Conservation (phyloP, 805 yeast species). For the Wickerhamomyces tratensis region DNA sequence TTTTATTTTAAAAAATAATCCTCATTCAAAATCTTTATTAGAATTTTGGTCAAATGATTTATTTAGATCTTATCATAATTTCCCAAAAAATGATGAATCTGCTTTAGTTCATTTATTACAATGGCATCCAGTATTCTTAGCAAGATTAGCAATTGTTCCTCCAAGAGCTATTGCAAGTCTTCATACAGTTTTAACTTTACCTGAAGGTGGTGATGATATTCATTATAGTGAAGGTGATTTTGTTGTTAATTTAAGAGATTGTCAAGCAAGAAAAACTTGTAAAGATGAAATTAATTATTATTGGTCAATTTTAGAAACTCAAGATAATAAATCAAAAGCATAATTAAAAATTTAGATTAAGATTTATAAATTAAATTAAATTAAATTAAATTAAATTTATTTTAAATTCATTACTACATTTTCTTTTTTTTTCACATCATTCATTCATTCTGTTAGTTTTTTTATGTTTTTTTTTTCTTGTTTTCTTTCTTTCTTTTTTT, state of each 20-base stretch:
- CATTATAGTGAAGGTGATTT: slow-evolving; percentile 60
- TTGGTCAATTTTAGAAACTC: slow-evolving; percentile 14
- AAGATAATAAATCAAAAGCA: too few relatives aligned
- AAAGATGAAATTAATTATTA: slow-evolving; percentile 34
- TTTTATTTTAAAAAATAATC: slow-evolving; percentile 60
- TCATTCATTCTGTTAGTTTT: too few relatives aligned
- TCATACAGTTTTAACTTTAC: slow-evolving; percentile 26
- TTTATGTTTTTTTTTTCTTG: too few relatives aligned
- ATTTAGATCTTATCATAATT: slow-evolving; percentile 51
- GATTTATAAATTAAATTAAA: too few relatives aligned
- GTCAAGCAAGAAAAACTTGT: slow-evolving; percentile 42
- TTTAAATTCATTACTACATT: too few relatives aligned
- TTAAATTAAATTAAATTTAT: too few relatives aligned
- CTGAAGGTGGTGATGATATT: slow-evolving; percentile 32
- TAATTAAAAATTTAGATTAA: too few relatives aligned
- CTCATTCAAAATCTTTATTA: slow-evolving; percentile 55
- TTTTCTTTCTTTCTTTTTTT: too few relatives aligned
- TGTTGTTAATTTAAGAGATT: slow-evolving; percentile 51
- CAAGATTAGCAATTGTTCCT: slow-evolving; percentile 66
- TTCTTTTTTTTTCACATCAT: too few relatives aligned
- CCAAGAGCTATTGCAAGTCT: slow-evolving; percentile 43
- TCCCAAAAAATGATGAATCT: slow-evolving; percentile 47
- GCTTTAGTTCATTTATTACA: slow-evolving; percentile 82
- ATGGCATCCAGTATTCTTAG: slow-evolving; percentile 85
- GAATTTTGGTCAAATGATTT: slow-evolving; percentile 75